phyloP scores from a whole-genome alignment of 148 eudicot species.

The Chenopodium suecicum region DNA sequence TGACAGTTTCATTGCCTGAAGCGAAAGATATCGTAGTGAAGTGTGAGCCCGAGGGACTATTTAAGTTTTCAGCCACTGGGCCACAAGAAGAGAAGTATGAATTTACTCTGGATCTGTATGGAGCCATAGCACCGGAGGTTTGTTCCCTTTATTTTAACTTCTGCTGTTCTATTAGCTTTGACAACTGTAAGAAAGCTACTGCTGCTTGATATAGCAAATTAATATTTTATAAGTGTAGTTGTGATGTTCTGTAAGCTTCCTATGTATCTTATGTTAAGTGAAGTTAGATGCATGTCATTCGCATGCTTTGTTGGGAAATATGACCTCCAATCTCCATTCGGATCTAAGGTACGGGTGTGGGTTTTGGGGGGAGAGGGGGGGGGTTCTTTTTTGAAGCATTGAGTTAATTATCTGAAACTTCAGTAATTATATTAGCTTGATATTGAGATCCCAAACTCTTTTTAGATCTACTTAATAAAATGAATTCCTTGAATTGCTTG shows the following conservation, averaged over 20 bases:
- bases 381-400: neutral
- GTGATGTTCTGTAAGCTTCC: neutral
- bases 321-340: too few species aligned
- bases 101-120: constrained; percentile 64
- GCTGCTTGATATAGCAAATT: neutral
- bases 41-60: constrained; percentile 64
- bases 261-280: neutral
- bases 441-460: neutral
- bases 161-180: neutral
- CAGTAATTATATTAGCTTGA: neutral
- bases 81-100: constrained; percentile 52
- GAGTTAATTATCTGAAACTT: neutral
- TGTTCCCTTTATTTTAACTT: constrained; percentile 19
- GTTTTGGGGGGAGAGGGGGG: neutral
- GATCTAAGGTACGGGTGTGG: neutral
- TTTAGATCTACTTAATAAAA: neutral
- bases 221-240: neutral
- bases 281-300: neutral
- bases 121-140: constrained; percentile 66
- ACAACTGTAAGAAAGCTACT: neutral
- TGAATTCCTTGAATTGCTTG: neutral
- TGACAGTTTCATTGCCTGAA: constrained; percentile 76
- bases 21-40: constrained; percentile 69
- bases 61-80: constrained; percentile 71
- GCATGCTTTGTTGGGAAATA: too few species aligned